Conservation (phyloP, 768 basidiomycete genomes). For the Boletus tylopilopsis region DNA sequence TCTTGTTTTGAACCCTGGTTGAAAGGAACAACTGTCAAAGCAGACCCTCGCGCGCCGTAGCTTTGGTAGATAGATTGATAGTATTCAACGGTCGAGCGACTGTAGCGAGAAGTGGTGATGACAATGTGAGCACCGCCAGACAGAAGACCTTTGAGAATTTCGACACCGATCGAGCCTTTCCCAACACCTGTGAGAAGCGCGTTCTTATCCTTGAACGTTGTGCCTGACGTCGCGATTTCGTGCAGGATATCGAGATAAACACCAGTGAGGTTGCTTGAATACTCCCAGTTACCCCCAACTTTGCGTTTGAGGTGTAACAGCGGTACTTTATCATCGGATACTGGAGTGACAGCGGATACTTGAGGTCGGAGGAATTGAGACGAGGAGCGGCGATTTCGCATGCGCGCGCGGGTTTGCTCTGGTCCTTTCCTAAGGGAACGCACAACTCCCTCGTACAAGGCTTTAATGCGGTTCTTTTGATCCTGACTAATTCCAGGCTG, state of each 20-base stretch:
- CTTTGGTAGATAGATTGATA: slow-evolving; percentile 98
- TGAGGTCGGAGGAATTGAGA: slow-evolving; percentile 97
- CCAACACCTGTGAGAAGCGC: slow-evolving; percentile 97
- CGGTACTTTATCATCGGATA: slow-evolving; percentile 86
- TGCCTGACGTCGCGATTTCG: slow-evolving; percentile 98
- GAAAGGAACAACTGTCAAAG: slow-evolving; percentile 96
- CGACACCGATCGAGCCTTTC: slow-evolving; percentile 96
- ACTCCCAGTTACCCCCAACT: slow-evolving; percentile 93
- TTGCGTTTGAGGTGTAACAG: slow-evolving; percentile 96
- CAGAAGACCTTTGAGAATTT: slow-evolving; percentile 93
- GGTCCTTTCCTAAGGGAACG: slow-evolving; percentile 82
- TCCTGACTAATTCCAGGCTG: slow-evolving; percentile 97
- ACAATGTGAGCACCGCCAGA: slow-evolving; percentile 96
- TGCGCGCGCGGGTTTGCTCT: slow-evolving; percentile 53
- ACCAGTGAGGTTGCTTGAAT: slow-evolving; percentile 93
- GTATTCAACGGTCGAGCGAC: slow-evolving; percentile 92
- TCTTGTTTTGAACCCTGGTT: slow-evolving; percentile 99
- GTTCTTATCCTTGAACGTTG: slow-evolving; percentile 99
- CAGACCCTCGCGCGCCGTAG: slow-evolving; percentile 92
- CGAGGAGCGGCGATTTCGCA: slow-evolving; percentile 82
- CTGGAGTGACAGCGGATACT: slow-evolving; percentile 62
- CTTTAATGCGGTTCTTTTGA: slow-evolving; percentile 94
- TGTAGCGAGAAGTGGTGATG: slow-evolving; percentile 97
- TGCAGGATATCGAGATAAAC: slow-evolving; percentile 96
- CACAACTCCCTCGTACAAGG: slow-evolving; percentile 94